Conservation (phyloP, 2,329 filamentous ascomycete genomes). For the Fusarium buharicum region DNA sequence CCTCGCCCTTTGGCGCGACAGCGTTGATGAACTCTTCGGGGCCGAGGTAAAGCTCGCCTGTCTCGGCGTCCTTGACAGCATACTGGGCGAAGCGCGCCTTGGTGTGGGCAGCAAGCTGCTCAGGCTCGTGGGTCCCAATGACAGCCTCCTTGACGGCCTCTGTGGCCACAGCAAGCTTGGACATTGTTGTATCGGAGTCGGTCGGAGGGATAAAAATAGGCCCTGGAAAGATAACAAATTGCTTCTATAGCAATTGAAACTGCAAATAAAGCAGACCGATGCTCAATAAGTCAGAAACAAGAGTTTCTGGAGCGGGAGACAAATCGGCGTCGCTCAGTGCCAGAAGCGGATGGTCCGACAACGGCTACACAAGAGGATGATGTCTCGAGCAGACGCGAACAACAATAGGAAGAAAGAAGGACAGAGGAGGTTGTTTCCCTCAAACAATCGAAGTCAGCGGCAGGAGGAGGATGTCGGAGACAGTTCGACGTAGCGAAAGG, state of each 20-base stretch:
- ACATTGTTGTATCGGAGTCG: constrained; percentile 47
- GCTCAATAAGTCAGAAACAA: constrained; percentile 18
- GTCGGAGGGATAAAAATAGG: constrained; percentile 28
- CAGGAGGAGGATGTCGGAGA: constrained; percentile 25
- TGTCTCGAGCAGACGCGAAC: constrained; percentile 22
- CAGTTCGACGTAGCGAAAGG: constrained; percentile 23
- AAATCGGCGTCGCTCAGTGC: constrained; percentile 21
- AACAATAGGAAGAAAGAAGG: constrained; percentile 22
- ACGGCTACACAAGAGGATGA: constrained; percentile 25
- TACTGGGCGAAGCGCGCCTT: constrained; percentile 80
- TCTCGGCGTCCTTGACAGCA: constrained; percentile 77
- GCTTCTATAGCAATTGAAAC: constrained; percentile 37
- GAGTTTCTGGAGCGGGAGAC: constrained; percentile 11
- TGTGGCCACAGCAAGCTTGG: constrained; percentile 63
- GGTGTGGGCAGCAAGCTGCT: constrained; percentile 77
- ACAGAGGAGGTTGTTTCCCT: constrained; percentile 20
- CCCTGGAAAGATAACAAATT: constrained; percentile 18
- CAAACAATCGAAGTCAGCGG: constrained; percentile 28
- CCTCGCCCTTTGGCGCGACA: constrained; percentile 84
- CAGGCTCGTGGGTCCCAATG: constrained; percentile 68
- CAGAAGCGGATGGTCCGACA: constrained; percentile 35
- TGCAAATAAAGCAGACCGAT: constrained; percentile 20
- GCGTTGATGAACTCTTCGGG: constrained; percentile 91
- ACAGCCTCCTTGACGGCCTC: constrained; percentile 83
- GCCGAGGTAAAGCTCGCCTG: constrained; percentile 82